Evolutionary conservation across 176 grass and related monocot species (phyloP).

Genomic region (Cocos nucifera): DNA sequence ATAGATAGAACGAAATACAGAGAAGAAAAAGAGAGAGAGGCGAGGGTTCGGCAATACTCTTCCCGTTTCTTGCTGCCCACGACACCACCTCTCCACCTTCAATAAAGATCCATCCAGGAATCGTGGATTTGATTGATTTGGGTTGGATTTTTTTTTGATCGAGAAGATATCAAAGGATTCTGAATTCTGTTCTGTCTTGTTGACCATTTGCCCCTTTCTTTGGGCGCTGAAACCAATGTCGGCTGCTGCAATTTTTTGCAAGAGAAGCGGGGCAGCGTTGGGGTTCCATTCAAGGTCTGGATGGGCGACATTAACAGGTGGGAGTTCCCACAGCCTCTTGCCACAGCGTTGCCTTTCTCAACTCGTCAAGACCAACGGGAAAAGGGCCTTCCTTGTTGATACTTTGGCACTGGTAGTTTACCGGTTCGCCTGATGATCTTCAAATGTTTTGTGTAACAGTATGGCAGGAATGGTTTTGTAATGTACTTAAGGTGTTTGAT

Average conservation of each 20-base stretch:
- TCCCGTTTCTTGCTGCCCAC: too few species aligned
- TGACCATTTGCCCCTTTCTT: too few species aligned
- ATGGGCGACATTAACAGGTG: constrained; percentile 19
- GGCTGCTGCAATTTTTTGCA: constrained; percentile 17
- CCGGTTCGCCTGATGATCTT: background rate
- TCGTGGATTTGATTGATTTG: too few species aligned
- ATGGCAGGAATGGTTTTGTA: background rate
- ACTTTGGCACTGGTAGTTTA: constrained; percentile 67
- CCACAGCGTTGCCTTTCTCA: constrained; percentile 45
- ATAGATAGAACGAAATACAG: too few species aligned
- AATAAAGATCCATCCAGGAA: too few species aligned
- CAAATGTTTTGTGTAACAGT: background rate
- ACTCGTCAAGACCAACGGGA: constrained; percentile 86
- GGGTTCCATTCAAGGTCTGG: constrained; percentile 29
- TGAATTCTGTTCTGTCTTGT: too few species aligned
- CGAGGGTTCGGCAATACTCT: too few species aligned
- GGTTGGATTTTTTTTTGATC: too few species aligned
- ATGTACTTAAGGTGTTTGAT: constrained; percentile 21
- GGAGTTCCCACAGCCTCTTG: background rate
- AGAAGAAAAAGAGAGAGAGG: too few species aligned
- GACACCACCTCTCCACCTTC: too few species aligned
- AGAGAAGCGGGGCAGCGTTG: constrained; percentile 7
- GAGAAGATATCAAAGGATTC: too few species aligned
- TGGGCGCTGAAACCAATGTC: too few species aligned
- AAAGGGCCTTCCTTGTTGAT: constrained; percentile 75